These are phyloP conservation scores for Kockiozyma suomiensis DNA, from an alignment of 805 yeast genomes.

Conservation along the genomic window DNA sequence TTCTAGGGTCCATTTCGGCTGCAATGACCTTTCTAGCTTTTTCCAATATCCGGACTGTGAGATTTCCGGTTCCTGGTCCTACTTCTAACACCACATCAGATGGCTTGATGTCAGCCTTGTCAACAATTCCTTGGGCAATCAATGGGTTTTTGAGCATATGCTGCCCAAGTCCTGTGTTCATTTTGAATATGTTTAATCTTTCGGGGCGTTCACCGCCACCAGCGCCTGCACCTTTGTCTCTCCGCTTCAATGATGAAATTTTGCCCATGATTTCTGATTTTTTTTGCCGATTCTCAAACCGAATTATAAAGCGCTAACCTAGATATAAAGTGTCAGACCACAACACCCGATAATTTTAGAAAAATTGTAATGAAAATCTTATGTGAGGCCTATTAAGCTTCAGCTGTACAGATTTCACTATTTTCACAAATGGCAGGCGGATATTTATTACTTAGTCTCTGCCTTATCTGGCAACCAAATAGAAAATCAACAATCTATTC, in stretches of 20 bases:
- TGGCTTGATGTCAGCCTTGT: slow-evolving; percentile 90
- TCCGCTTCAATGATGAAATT: slow-evolving; percentile 15
- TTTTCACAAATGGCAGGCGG: too few species aligned
- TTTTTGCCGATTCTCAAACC: too few species aligned
- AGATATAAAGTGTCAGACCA: too few species aligned
- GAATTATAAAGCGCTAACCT: too few species aligned
- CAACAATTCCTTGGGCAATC: slow-evolving; percentile 97
- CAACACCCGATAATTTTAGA: too few species aligned
- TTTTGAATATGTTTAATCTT: slow-evolving; percentile 64
- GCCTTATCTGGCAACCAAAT: too few species aligned
- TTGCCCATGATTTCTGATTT: slow-evolving; percentile 37
- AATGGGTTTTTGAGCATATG: slow-evolving; percentile 95
- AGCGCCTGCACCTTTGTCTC: slow-evolving; percentile 47
- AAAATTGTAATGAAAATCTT: too few species aligned
- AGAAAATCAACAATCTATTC: too few species aligned
- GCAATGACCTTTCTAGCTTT: slow-evolving; percentile 94
- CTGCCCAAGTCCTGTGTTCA: slow-evolving; percentile 96
- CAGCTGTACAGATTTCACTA: too few species aligned
- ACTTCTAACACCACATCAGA: slow-evolving; percentile 93
- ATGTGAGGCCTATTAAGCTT: too few species aligned
- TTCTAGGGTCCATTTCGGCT: slow-evolving; percentile 98
- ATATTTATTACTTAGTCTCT: too few species aligned
- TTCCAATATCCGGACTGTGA: slow-evolving; percentile 89
- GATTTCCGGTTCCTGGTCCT: slow-evolving; percentile 99
- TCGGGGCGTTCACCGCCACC: slow-evolving; percentile 37